Percentiles rank a stretch among this genome's conserved stretches.
Evolutionary conservation across 2,329 filamentous ascomycete species (phyloP).

Genomic region (Alternaria arborescens): DNA sequence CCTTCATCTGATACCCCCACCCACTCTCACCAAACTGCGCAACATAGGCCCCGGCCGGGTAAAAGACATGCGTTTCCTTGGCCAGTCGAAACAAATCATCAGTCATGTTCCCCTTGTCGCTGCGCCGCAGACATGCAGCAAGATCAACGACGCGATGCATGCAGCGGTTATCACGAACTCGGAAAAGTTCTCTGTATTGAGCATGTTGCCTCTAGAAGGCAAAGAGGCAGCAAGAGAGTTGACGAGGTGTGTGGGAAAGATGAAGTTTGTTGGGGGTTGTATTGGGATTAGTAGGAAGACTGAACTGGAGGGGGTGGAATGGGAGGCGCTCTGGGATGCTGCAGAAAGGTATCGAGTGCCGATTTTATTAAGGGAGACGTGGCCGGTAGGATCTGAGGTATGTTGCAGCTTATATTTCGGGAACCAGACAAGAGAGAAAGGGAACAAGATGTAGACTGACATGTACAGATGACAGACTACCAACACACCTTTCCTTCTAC

Average conservation of each 20-base stretch:
- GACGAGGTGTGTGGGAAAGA: conserved; percentile 52
- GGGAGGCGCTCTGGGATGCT: conserved; percentile 54
- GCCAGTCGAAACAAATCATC: conserved; percentile 36
- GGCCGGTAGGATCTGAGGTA: conserved; percentile 31
- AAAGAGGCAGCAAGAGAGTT: conserved; percentile 48
- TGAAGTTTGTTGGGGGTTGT: conserved; percentile 60
- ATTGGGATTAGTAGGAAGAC: conserved; percentile 52
- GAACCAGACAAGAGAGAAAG: background rate
- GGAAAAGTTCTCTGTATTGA: conserved; percentile 55
- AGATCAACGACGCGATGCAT: conserved; percentile 38
- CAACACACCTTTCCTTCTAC: conserved; percentile 19
- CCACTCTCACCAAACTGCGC: conserved; percentile 34
- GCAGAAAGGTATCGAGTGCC: conserved; percentile 55
- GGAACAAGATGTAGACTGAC: background rate
- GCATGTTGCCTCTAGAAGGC: conserved; percentile 52
- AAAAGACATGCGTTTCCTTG: conserved; percentile 34
- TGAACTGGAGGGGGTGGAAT: conserved; percentile 56
- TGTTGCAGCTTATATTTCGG: background rate
- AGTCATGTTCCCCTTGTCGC: conserved; percentile 36
- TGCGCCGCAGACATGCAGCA: conserved; percentile 26
- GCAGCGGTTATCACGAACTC: conserved; percentile 31
- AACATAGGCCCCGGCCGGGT: conserved; percentile 32
- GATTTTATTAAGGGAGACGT: conserved; percentile 31
- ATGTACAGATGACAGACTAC: conserved; percentile 22
- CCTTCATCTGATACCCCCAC: conserved; percentile 26